phyloP scores from a whole-genome alignment of 345 rosid genomes.

The Euphorbia tirucalli region DNA sequence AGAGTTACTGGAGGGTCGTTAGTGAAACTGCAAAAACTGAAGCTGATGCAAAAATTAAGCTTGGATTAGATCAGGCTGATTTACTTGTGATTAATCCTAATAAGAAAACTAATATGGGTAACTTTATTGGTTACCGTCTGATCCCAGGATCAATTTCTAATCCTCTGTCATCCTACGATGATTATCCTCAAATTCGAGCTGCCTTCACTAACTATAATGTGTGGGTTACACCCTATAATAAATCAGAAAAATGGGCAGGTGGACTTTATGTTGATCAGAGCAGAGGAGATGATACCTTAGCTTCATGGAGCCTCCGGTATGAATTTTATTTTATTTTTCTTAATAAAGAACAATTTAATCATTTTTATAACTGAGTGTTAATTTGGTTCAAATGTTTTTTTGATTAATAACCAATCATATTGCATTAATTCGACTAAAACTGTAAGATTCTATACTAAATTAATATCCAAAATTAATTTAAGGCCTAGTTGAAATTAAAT shows the following conservation, averaged over 20 bases:
- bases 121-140: slow-evolving; percentile 61
- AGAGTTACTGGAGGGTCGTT: slow-evolving; percentile 69
- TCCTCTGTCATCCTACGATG: slow-evolving; percentile 54
- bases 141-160: slow-evolving; percentile 43
- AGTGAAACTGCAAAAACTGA: slow-evolving; percentile 62
- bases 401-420: too few relatives aligned
- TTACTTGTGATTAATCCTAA: slow-evolving; percentile 57
- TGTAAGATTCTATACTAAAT: too few relatives aligned
- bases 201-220: slow-evolving; percentile 57
- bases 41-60: slow-evolving; percentile 52
- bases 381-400: too few relatives aligned
- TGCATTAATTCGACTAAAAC: too few relatives aligned
- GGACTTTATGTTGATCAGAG: slow-evolving; percentile 68
- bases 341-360: background rate
- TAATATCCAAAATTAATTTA: too few relatives aligned
- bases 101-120: slow-evolving; percentile 58
- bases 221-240: slow-evolving; percentile 78
- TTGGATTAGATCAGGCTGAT: slow-evolving; percentile 52
- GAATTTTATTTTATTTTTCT: too few relatives aligned
- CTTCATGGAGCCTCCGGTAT: slow-evolving; percentile 67
- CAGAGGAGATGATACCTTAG: slow-evolving; percentile 69
- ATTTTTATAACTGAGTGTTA: background rate
- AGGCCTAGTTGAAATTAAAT: too few relatives aligned
- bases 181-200: slow-evolving; percentile 62
- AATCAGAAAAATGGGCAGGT: slow-evolving; percentile 81